Evolutionary conservation across 2,329 filamentous ascomycete genomes (phyloP).

Genomic region (Diaporthe caulivora): DNA sequence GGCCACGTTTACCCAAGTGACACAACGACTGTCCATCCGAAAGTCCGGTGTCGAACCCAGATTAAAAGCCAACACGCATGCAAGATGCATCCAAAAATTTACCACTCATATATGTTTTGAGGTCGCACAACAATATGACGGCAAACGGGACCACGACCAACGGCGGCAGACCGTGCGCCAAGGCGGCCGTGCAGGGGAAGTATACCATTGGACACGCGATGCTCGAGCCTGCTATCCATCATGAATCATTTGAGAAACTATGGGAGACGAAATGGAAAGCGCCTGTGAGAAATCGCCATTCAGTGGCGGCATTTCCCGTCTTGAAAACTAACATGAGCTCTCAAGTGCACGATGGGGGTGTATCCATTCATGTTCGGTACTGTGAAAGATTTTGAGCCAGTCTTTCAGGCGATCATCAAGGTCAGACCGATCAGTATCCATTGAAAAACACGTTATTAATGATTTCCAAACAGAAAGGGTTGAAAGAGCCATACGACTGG

Average conservation of each 20-base stretch:
- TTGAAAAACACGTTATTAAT: not conserved
- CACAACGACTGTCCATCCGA: not conserved
- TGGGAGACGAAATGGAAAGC: conserved; percentile 85
- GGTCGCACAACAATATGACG: not conserved
- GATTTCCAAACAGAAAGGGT: not conserved
- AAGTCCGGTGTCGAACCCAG: not conserved
- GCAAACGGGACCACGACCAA: not conserved
- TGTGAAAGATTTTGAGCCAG: conserved; percentile 76
- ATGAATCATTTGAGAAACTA: conserved; percentile 60
- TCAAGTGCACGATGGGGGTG: conserved; percentile 30
- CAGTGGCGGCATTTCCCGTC: not conserved
- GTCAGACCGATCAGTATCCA: not conserved
- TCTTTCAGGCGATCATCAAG: conserved; percentile 72
- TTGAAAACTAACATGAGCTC: not conserved
- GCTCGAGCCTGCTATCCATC: conserved; percentile 25
- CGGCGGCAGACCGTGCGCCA: not conserved
- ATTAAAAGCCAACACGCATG: not conserved
- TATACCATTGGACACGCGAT: conserved; percentile 19
- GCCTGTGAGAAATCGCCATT: conserved; percentile 61
- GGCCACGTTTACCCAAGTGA: not conserved
- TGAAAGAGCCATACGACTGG: conserved; percentile 35
- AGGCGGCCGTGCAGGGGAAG: not conserved
- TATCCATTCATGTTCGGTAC: conserved; percentile 80
- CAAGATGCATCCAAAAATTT: not conserved
- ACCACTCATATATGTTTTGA: not conserved